Evolutionary conservation across 2,329 filamentous ascomycete species (phyloP).

Genomic region (Exophiala xenobiotica): DNA sequence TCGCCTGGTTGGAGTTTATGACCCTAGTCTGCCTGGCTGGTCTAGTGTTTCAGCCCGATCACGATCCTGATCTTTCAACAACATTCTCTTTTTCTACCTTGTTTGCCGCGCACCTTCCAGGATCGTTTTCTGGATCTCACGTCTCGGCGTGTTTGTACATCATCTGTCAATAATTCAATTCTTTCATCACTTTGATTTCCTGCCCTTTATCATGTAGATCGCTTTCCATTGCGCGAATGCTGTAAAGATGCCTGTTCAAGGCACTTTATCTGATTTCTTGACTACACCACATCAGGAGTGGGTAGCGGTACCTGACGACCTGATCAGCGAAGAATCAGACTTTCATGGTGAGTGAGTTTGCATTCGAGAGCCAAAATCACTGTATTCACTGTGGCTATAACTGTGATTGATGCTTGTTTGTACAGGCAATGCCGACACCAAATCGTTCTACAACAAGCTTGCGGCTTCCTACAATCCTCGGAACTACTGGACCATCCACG

Average conservation of each 20-base stretch:
- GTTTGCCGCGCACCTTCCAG: not conserved
- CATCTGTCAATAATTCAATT: too few relatives aligned
- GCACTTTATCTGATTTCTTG: not conserved
- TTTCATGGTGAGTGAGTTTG: conserved; percentile 46
- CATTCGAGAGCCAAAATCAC: too few relatives aligned
- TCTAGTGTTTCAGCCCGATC: conserved; percentile 9
- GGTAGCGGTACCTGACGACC: conserved; percentile 24
- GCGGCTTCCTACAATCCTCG: conserved; percentile 53
- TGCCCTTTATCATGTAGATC: conserved; percentile 3
- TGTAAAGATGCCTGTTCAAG: not conserved
- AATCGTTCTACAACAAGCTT: conserved; percentile 50
- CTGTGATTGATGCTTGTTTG: not conserved
- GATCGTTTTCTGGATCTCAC: too few relatives aligned
- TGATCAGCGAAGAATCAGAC: conserved; percentile 45
- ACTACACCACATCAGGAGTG: not conserved
- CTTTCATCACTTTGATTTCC: too few relatives aligned
- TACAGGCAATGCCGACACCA: conserved; percentile 57
- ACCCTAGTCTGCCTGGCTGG: not conserved
- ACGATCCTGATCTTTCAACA: not conserved
- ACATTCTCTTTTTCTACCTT: not conserved
- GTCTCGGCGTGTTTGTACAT: too few relatives aligned
- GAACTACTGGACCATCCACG: conserved; percentile 48
- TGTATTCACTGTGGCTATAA: not conserved
- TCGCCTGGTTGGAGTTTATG: not conserved
- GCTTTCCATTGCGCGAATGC: too few relatives aligned